Evolutionary conservation across 768 basidiomycete genomes (phyloP), one percentile per base, ranked within the genome.

Genomic region (Phanerochaete sordida): DNA sequence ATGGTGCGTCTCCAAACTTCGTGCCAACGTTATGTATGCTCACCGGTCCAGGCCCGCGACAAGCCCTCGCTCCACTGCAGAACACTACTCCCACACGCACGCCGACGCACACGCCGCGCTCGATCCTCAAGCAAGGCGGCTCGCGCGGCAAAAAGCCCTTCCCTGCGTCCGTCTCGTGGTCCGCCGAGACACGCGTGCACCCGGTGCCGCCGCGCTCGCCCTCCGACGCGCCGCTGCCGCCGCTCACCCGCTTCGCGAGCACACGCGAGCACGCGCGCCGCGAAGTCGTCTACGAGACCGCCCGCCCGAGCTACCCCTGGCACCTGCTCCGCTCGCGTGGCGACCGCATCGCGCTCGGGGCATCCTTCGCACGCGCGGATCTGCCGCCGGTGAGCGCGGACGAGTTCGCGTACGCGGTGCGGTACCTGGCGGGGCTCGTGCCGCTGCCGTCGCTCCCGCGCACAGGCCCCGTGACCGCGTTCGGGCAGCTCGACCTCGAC

Each of bases 371-470:
- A 35, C 33, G 33, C 33, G 33, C 33, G 33, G 33, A 35, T 35
- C 33, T 7, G 33, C 33, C 33, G 7, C 13, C 33, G 33, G 33
- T 13, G 6, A 35, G 33, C 33, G 33, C n/a, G n/a, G n/a, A n/a
- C 33, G 33, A 13, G 45, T 7, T n/a, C 45, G 45, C 28, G 33
- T 56, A 56, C 39, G 55, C 55, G 5, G 55, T 39, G 21, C 55
- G 55, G n/a, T 56, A 56, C 39, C 55, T 56, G 7, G 33, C 55
- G 12, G 55, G 55, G 23, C 43, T 56, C 24, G 21, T 28, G 12
- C 55, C 55, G 2, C 15, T 15, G 31, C 55, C 55, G 24, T 56
- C 55, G 26, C 55, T 56, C 26, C 39, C 55, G 33, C 35, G 37
- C 33, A 44, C 43, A 16, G 55, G 55, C 48, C n/a, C n/a, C n/a